Evolutionary conservation across 768 basidiomycete genomes (phyloP), one percentile per base, ranked within the genome.

Genomic region (Agaricus blazei): DNA sequence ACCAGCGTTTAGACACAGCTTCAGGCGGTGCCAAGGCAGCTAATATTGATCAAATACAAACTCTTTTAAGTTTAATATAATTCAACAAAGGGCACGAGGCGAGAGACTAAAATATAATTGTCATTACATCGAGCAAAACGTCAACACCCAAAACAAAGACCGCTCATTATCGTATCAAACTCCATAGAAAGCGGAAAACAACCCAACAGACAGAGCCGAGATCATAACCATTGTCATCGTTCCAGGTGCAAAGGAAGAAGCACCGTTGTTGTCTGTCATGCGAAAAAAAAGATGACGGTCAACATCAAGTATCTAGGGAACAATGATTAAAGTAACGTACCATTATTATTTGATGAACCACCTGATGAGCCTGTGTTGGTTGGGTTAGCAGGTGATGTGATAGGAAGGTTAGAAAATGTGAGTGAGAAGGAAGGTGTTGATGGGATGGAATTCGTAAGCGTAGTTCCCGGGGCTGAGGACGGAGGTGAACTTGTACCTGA

Each of bases 401-500:
- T 1, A 34, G 34, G 11, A 3, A 11, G 34, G 5, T 34, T 19
- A 43, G 42, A 43, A 43, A 19, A 19, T 19, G 19, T 19, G 19
- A 19, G 19, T 19, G 19, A 19, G 19, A 19, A 19, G 19, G 19
- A 19, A 19, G 19, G 19, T 19, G 19, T 34, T 34, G 34, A 8
- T 34, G 34, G 34, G 11, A 45, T n/a, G 23, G 48, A 50, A 36
- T 36, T 56, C 19, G 54, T 56, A 23, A 56, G 54, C 37, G 54
- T n/a, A 14, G 8, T 26, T 34, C 34, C 23, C 23, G 48, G 28
- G 1, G 48, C 28, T 26, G 54, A 42, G 38, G 54, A 48, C 29
- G 54, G 48, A 50, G 54, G 43, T 14, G 62, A 51, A 64, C 19
- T 19, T 19, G 70, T 64, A 73, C 70, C 73, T 70, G 71, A 66